Base-by-base conservation (phyloP, 768 basidiomycete species). In the Crucibulum laeve region DNA sequence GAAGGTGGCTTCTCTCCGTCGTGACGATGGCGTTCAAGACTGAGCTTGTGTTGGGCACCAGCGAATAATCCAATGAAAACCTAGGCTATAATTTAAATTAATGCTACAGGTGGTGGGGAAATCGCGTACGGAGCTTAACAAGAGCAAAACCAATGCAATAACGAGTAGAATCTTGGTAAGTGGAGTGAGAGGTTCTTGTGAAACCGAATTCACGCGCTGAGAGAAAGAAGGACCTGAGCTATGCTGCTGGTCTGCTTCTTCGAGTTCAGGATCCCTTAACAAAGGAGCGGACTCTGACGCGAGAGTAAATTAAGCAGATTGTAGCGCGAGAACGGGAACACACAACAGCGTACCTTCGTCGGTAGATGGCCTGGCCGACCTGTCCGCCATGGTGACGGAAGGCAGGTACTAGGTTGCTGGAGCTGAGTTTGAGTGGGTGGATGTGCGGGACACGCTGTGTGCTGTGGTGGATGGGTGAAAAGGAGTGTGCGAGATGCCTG, bases 11-110 rank as follows among this genome's bases (percentile, higher is more conserved):
- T 39, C 25, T 47, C 57, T 19, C 62, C 59, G 22, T 51, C 53
- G 11, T 57, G 54, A 45, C 63, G 69, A 10, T 72, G 63, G 35
- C 68, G 69, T 43, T 71, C 70, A n/a, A 72, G 54, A 47, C 78
- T 77, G 41, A 92, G 73, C 48, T 80, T 83, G 56, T 88, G 85
- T 59, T 91, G 81, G 1, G 85, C 84, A 7, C 96, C 96, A 24
- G 91, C 86, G 61, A 93, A 97, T 4, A 99, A 71, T 7, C 95
- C 95, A 48, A 94, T 84, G 63, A 95, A 94, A n/a, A 90, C 74
- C 76, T 78, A 28, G 10, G 19, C 19, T 17, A 13, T 15, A 2
- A 19, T 1, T 10, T 40, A 6, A 21, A 10, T 40, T 6, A 6
- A 25, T 7, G 14, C 34, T 14, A n/a, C 17, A 28, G 13, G 19